Percentiles rank a stretch among this genome's conserved stretches.
Evolutionary conservation across 352 stramenopile species (phyloP).

Genomic region (Phytophthora niederhauseri): DNA sequence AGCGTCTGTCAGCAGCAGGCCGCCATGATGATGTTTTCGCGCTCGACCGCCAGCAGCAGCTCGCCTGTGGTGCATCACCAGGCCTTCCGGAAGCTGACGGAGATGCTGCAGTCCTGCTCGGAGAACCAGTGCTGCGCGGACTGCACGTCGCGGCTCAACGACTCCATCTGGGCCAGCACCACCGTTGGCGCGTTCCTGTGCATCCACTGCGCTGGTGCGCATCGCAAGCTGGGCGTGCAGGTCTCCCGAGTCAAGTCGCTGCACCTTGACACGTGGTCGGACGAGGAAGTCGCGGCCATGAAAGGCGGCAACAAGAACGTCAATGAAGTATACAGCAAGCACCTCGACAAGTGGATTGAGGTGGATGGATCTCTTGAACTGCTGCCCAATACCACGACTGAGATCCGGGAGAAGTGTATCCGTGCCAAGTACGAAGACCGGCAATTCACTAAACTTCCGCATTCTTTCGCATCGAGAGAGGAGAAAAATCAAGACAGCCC

Average conservation of each 20-base stretch:
- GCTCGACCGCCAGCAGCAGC: conserved; percentile 23
- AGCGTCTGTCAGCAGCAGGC: background rate
- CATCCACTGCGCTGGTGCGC: conserved; percentile 95
- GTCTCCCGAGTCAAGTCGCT: conserved; percentile 90
- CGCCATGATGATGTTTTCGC: conserved; percentile 55
- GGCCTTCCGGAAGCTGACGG: conserved; percentile 58
- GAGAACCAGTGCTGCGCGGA: conserved; percentile 86
- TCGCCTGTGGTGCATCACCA: conserved; percentile 41
- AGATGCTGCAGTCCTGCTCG: conserved; percentile 56
- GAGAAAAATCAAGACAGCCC: conserved; percentile 64
- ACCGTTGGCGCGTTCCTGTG: conserved; percentile 96
- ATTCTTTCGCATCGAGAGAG: conserved; percentile 22
- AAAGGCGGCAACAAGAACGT: conserved; percentile 78
- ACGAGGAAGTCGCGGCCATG: conserved; percentile 75
- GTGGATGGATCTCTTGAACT: conserved; percentile 47
- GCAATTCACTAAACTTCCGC: conserved; percentile 65
- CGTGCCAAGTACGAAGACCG: conserved; percentile 74
- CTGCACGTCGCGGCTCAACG: conserved; percentile 64
- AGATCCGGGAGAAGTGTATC: conserved; percentile 61
- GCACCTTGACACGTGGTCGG: conserved; percentile 76
- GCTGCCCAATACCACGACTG: conserved; percentile 39
- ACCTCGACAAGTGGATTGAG: conserved; percentile 59
- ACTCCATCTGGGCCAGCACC: conserved; percentile 94
- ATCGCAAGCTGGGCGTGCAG: conserved; percentile 96
- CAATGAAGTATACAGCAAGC: conserved; percentile 61